Evolutionary conservation across 768 basidiomycete species (phyloP), one percentile per base, ranked within the genome.

Genomic region (Leccinum arenicola): DNA sequence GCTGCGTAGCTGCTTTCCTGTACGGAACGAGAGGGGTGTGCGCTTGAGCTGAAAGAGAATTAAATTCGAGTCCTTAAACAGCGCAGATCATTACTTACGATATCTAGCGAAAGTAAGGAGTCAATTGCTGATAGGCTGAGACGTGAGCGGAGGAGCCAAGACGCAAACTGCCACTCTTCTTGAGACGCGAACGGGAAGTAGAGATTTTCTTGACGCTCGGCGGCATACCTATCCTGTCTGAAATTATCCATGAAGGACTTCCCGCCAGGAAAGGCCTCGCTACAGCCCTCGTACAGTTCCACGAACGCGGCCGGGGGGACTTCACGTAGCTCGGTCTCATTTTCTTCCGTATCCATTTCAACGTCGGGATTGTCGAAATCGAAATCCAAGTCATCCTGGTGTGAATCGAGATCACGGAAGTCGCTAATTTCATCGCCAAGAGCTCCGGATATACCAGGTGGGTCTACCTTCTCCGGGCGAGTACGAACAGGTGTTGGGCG

Each of bases 181-280:
- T 7, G 3, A 3, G 54, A 55, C 1, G 29, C 19, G 4, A 31
- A 55, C 6, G 43, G 54, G 19, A 21, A 55, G 19, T 55, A 55
- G 7, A 55, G 19, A 21, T 74, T 75, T 1, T 60, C 21, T 17
- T 29, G 51, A 11, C 69, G 31, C 25, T 67, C n/a, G 1, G 54
- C 25, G 5, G 70, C 61, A 61, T 66, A 59, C 31, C 61, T 14
- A 50, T 76, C 72, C 15, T 35, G 17, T 43, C 72, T 43, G 50
- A 75, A 73, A 12, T 57, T 21, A 29, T 71, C 65, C 61, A 72
- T 62, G 50, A 75, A 73, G 1, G 63, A 70, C 31, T n/a, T 56
- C 4, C 56, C 27, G 9, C 55, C n/a, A 21, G 50, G 19, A 10
- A 50, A 52, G 7, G 38, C 6, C 15, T 51, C 48, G 8, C 47